phyloP scores from a whole-genome alignment of 768 basidiomycete species.

The Sporobolomyces roseus region DNA sequence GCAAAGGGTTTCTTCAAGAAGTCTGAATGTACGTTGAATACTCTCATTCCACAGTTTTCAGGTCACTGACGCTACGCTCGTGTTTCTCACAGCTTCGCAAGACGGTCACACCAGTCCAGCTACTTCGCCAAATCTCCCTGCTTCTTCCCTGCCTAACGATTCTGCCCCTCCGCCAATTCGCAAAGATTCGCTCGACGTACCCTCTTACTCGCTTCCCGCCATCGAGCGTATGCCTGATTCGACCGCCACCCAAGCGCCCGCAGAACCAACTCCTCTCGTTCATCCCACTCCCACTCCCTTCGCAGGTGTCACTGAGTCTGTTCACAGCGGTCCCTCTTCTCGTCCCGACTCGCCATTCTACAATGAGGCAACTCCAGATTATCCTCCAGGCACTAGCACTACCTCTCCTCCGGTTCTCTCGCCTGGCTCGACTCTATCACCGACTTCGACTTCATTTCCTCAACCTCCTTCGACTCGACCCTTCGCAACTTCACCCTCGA shows the following conservation, averaged over 20 bases:
- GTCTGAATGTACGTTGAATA: conserved; percentile 3
- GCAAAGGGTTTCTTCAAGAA: conserved; percentile 27
- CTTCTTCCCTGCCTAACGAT: neutral
- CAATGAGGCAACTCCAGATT: conserved; percentile 14
- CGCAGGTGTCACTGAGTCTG: conserved; percentile 2
- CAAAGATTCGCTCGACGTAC: conserved; percentile 18
- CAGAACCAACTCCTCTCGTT: neutral
- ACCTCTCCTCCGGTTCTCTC: neutral
- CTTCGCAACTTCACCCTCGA: neutral
- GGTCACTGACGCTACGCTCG: neutral
- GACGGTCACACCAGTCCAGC: neutral
- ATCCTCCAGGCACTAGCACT: neutral
- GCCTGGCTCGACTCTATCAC: neutral
- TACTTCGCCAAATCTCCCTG: neutral
- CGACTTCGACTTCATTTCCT: neutral
- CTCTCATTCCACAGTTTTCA: no score
- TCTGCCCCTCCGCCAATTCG: neutral
- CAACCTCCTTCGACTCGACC: conserved; percentile 8
- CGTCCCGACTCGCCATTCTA: conserved; percentile 13
- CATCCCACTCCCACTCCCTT: neutral
- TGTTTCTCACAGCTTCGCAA: neutral
- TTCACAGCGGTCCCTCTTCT: conserved; percentile 1
- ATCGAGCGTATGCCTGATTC: neutral
- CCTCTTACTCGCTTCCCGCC: neutral
- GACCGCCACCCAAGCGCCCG: neutral